Evolutionary conservation across 2,329 filamentous ascomycete genomes (phyloP).

Genomic region (Nigrospora sphaerica): DNA sequence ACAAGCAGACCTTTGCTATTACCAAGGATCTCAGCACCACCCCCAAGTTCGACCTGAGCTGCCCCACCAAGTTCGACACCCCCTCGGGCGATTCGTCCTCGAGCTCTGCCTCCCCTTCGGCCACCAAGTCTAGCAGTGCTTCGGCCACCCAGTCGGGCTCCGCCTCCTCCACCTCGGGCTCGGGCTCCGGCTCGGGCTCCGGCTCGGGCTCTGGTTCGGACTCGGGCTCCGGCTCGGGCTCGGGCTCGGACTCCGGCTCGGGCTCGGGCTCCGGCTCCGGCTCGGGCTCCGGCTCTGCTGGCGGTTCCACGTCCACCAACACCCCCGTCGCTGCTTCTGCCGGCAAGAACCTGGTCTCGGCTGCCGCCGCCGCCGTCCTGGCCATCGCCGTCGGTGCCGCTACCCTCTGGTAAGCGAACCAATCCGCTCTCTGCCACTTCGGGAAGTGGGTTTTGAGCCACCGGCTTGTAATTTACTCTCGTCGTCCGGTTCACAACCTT

Average conservation of each 20-base stretch:
- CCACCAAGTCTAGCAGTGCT: slow-evolving; percentile 9
- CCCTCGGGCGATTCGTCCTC: slow-evolving; percentile 11
- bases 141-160: slow-evolving; percentile 1
- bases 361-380: no score
- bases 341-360: no score
- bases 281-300: background rate
- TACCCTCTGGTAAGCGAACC: no score
- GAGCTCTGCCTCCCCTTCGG: slow-evolving; percentile 8
- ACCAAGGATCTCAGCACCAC: slow-evolving; percentile 44
- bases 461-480: no score
- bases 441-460: no score
- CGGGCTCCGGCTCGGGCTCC: slow-evolving; percentile 23
- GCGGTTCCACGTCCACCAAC: no score
- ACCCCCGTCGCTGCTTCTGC: no score
- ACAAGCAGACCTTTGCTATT: slow-evolving; percentile 51
- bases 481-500: no score
- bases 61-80: slow-evolving; percentile 35
- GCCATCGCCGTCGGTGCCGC: no score
- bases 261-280: slow-evolving; percentile 8
- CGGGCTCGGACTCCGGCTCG: background rate
- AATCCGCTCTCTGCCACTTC: no score
- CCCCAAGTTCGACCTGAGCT: slow-evolving; percentile 46
- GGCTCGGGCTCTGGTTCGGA: slow-evolving; percentile 27
- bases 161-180: slow-evolving; percentile 5
- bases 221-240: slow-evolving; percentile 34